A percentile compares a stretch with the other conserved stretches of the same genome.
These are phyloP conservation scores for Quillaja saponaria DNA, from an alignment of 306 rosid genomes.

Conservation along the genomic window DNA sequence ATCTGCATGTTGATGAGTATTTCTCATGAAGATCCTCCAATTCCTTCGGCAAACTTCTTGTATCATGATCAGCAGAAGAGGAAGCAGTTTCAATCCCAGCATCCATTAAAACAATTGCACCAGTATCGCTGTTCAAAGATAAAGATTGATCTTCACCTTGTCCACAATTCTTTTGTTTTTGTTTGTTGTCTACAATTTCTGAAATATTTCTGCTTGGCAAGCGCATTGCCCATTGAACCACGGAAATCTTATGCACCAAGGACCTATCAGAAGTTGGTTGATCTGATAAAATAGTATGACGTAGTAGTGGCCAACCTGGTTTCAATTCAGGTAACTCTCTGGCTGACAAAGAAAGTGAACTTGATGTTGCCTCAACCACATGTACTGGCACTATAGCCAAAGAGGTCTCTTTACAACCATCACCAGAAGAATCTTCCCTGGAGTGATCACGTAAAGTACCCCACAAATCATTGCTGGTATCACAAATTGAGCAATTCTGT, in stretches of 20 bases:
- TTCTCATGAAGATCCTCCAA: slow-evolving; percentile 82
- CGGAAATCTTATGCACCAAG: slow-evolving; percentile 52
- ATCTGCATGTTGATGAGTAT: slow-evolving; percentile 73
- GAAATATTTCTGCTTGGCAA: slow-evolving; percentile 62
- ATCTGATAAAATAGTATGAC: slow-evolving; percentile 37
- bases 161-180: slow-evolving; percentile 29
- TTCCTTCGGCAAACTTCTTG: slow-evolving; percentile 53
- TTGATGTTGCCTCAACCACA: slow-evolving; percentile 35
- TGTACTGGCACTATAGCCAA: slow-evolving; percentile 77
- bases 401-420: slow-evolving; percentile 43
- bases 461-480: slow-evolving; percentile 30
- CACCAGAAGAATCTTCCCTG: slow-evolving; percentile 42
- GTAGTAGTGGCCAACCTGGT: slow-evolving; percentile 97
- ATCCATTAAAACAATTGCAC: slow-evolving; percentile 74
- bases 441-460: slow-evolving; percentile 38
- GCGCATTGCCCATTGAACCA: slow-evolving; percentile 97
- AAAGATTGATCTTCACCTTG: slow-evolving; percentile 38
- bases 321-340: slow-evolving; percentile 51
- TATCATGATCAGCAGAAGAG: slow-evolving; percentile 42
- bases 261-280: slow-evolving; percentile 33
- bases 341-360: slow-evolving; percentile 39
- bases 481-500: slow-evolving; percentile 61
- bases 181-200: slow-evolving; percentile 32
- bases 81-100: slow-evolving; percentile 35
- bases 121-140: slow-evolving; percentile 59